Percentiles rank a stretch among this genome's conserved stretches.
These are phyloP conservation scores for Aspergillus luchuensis DNA, from an alignment of 2,329 filamentous ascomycete species.

Conservation along the genomic window DNA sequence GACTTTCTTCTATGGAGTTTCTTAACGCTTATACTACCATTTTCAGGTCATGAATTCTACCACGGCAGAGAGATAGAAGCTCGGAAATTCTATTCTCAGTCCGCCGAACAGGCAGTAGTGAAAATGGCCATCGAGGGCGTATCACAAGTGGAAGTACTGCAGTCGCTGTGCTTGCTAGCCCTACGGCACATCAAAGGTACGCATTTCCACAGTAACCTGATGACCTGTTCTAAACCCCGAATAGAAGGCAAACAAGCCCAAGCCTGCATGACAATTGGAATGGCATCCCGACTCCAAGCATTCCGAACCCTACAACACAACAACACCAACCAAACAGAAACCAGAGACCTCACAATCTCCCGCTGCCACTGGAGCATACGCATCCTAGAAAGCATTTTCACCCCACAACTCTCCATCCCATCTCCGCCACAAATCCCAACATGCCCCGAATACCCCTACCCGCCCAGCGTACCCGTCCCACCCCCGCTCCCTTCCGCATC, in stretches of 20 bases:
- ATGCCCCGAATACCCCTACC: slow-evolving; percentile 3
- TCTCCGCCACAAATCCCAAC: background rate
- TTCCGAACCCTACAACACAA: background rate
- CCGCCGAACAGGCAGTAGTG: slow-evolving; percentile 1
- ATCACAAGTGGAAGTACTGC: background rate
- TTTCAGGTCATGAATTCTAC: slow-evolving; percentile 8
- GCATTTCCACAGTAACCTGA: no score
- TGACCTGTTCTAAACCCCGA: background rate
- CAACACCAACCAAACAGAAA: background rate
- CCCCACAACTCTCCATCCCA: background rate
- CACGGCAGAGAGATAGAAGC: background rate
- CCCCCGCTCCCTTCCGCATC: background rate
- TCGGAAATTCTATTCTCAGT: slow-evolving; percentile 6
- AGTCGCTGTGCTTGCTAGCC: slow-evolving; percentile 11
- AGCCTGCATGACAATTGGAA: slow-evolving; percentile 12
- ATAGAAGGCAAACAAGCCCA: slow-evolving; percentile 1
- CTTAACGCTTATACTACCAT: slow-evolving; percentile 2
- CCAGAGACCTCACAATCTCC: background rate
- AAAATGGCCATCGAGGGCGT: slow-evolving; percentile 6
- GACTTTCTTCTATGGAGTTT: slow-evolving; percentile 6
- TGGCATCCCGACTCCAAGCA: slow-evolving; percentile 6
- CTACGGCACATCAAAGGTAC: slow-evolving; percentile 6
- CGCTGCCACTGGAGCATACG: slow-evolving; percentile 13
- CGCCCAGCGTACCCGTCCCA: slow-evolving; percentile 5
- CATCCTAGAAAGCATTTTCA: slow-evolving; percentile 11